A percentile compares a stretch with the other conserved stretches of the same genome.
Conservation (phyloP, 306 rosid genomes). For the Gastrolobium bilobum region DNA sequence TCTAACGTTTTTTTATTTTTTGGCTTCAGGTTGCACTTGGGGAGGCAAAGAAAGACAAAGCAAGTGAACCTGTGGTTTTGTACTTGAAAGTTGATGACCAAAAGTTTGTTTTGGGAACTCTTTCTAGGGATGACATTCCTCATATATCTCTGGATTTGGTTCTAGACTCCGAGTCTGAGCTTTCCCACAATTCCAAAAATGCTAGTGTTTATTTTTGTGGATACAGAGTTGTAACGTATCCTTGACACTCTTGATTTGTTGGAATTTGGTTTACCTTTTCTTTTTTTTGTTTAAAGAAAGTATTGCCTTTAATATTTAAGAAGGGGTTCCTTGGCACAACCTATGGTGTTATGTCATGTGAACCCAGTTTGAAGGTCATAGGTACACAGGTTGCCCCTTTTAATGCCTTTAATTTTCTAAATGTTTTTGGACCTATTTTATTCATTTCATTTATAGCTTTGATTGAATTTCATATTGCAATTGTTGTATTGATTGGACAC, state of each 20-base stretch:
- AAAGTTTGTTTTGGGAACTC: conserved; percentile 78
- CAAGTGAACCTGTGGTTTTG: conserved; percentile 60
- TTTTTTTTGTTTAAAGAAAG: background rate
- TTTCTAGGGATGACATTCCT: conserved; percentile 64
- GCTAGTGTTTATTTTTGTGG: conserved; percentile 75
- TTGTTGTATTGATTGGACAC: background rate
- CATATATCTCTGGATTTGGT: conserved; percentile 73
- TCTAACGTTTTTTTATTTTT: background rate
- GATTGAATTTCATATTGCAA: background rate
- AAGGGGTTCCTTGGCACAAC: no score
- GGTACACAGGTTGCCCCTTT: no score
- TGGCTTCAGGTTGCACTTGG: conserved; percentile 71
- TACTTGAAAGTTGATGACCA: conserved; percentile 58
- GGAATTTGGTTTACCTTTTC: background rate
- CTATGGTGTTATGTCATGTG: no score
- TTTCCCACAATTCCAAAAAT: conserved; percentile 74
- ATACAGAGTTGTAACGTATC: conserved; percentile 67
- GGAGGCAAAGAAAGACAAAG: conserved; percentile 63
- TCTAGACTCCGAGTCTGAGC: conserved; percentile 71
- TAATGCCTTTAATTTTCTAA: no score
- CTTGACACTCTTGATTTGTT: conserved; percentile 39
- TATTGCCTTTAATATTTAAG: background rate
- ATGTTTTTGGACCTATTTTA: background rate
- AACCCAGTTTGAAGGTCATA: no score
- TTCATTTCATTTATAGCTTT: background rate